phyloP scores from a whole-genome alignment of 345 rosid genomes.

The Zanthoxylum bungeanum region DNA sequence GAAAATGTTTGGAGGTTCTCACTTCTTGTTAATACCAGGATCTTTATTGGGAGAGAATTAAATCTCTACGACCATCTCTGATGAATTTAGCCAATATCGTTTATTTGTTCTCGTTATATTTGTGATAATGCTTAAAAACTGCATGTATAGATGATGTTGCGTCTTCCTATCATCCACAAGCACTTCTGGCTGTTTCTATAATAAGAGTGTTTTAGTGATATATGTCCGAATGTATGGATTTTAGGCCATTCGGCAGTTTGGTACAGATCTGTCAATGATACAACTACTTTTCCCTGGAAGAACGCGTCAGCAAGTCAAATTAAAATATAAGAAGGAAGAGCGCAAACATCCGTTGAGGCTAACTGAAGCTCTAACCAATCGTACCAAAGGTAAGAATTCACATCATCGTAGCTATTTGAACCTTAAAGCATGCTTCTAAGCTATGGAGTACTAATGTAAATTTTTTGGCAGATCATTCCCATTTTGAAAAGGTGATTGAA shows the following conservation, averaged over 20 bases:
- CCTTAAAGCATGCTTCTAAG: not conserved
- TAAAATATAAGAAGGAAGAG: constrained; percentile 78
- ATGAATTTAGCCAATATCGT: not conserved
- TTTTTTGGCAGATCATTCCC: constrained; percentile 49
- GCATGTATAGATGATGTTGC: not conserved
- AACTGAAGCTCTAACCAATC: constrained; percentile 53
- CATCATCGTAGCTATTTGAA: not conserved
- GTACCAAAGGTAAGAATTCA: constrained; percentile 43
- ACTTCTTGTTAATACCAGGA: not conserved
- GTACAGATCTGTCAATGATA: constrained; percentile 71
- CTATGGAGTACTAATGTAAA: not conserved
- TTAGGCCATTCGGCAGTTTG: constrained; percentile 76
- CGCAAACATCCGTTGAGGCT: constrained; percentile 58
- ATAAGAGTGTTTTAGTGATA: constrained; percentile 1
- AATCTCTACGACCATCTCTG: not conserved
- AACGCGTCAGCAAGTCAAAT: constrained; percentile 70
- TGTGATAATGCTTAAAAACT: not conserved
- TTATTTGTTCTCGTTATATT: not conserved
- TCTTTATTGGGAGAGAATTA: not conserved
- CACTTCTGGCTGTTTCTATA: not conserved
- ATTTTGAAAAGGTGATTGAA: constrained; percentile 57
- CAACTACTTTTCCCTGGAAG: constrained; percentile 66
- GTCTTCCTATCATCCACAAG: not conserved
- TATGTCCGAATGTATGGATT: not conserved
- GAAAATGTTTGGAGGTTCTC: not conserved